Evolutionary conservation across 139 green algal species (phyloP), one percentile per base, ranked within the genome.

Genomic region (Ettlia oleoabundans): DNA sequence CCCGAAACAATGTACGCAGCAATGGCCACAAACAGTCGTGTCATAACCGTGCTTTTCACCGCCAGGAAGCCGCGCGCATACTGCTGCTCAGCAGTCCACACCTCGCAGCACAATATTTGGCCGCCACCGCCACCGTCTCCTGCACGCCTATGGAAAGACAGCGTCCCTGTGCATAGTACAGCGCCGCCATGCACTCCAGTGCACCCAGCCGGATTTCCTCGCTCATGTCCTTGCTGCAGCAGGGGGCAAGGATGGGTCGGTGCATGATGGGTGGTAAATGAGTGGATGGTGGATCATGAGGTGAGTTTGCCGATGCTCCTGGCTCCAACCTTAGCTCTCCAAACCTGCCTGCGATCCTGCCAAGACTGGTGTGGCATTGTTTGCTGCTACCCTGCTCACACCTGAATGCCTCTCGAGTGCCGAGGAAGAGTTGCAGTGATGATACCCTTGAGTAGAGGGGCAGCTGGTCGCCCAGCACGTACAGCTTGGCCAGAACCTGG

Each of bases 381-480:
- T n/a, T n/a, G n/a, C n/a, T n/a, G n/a, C n/a, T n/a, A n/a, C n/a
- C n/a, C n/a, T n/a, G n/a, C 66, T 2, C 52, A 26, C 73, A 80
- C 73, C 73, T 80, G 73, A 68, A 80, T 51, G 73, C 73, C 35
- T 95, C 91, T 43, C 88, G 90, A 33, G 85, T 90, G 73, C 79
- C 80, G 61, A 97, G 89, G 67, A 92, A 93, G 0, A 83, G 76
- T 74, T 94, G 92, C 35, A 97, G 82, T 26, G 65, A 80, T 66
- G 76, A 88, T 2, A 96, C 89, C 8, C 93, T 78, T 1, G 91
- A 87, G 80, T 93, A 97, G 32, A 97, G 84, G 30, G 92, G 87
- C 52, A 97, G 80, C 28, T 78, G 73, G 86, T 97, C 93, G 0
- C 91, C 94, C 8, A 82, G 28, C 0, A 43, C 41, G 67, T 95